These are phyloP conservation scores for Cytospora piceicola DNA, from an alignment of 2,329 filamentous ascomycete genomes.

Conservation along the genomic window DNA sequence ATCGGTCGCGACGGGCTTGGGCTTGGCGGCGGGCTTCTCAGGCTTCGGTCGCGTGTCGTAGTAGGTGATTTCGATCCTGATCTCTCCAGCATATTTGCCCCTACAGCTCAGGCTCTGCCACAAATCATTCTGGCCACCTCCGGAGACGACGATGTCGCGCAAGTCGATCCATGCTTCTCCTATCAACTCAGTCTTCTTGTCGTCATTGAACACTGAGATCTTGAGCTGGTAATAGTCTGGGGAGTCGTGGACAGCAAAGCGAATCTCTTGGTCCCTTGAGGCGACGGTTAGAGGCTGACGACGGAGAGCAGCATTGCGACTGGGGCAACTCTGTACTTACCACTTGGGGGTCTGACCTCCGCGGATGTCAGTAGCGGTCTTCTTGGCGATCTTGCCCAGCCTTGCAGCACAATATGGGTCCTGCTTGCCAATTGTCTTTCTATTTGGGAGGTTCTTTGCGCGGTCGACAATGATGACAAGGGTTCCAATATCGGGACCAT, in stretches of 20 bases:
- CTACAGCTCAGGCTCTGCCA: constrained; percentile 89
- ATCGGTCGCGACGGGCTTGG: constrained; percentile 47
- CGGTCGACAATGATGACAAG: constrained; percentile 90
- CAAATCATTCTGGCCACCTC: constrained; percentile 90
- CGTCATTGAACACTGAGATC: constrained; percentile 95
- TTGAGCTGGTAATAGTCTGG: constrained; percentile 96
- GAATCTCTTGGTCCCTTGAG: constrained; percentile 91
- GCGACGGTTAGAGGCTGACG: constrained; percentile 4
- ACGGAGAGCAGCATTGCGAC: neutral
- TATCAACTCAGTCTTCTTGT: constrained; percentile 96
- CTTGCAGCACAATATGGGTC: constrained; percentile 95
- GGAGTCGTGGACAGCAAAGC: constrained; percentile 94
- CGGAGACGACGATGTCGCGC: constrained; percentile 76
- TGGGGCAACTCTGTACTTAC: constrained; percentile 54
- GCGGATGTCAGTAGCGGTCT: constrained; percentile 90
- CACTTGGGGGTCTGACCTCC: constrained; percentile 95
- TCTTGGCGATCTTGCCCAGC: constrained; percentile 95
- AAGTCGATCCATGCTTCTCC: constrained; percentile 92
- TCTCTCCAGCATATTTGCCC: constrained; percentile 94
- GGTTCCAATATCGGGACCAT: constrained; percentile 91
- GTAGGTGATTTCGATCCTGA: constrained; percentile 93
- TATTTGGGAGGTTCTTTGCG: constrained; percentile 95
- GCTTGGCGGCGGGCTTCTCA: constrained; percentile 68
- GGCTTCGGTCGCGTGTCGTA: constrained; percentile 87
- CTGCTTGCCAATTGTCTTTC: constrained; percentile 97